phyloP scores from a whole-genome alignment of 129 eudicot species.

The Artemisia tridentata region DNA sequence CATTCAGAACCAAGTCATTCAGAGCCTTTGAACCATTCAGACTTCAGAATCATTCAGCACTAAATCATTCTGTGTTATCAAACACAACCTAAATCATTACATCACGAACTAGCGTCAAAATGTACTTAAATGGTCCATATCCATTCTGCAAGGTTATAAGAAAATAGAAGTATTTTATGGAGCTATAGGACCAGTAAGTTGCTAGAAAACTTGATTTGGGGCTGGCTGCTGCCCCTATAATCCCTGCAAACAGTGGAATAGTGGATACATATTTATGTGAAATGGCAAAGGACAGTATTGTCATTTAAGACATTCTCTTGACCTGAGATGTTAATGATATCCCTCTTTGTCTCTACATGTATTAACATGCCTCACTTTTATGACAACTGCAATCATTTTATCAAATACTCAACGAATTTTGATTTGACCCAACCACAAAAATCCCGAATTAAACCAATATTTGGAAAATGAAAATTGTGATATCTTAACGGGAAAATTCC shows the following conservation, averaged over 20 bases:
- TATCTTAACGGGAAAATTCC: too few relatives aligned
- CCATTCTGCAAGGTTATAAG: not conserved
- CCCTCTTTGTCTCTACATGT: constrained; percentile 29
- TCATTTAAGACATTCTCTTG: constrained; percentile 27
- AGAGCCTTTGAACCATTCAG: too few relatives aligned
- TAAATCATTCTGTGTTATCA: too few relatives aligned
- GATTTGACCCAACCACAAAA: not conserved
- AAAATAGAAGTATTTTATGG: too few relatives aligned
- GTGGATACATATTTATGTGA: not conserved
- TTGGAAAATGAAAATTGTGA: too few relatives aligned
- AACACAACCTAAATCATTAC: too few relatives aligned
- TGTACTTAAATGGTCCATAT: not conserved
- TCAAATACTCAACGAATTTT: not conserved
- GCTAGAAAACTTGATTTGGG: constrained; percentile 8
- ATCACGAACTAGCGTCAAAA: not conserved
- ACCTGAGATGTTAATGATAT: constrained; percentile 21
- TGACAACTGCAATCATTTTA: constrained; percentile 26
- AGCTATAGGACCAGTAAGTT: not conserved
- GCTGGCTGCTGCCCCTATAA: constrained; percentile 1
- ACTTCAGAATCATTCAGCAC: too few relatives aligned
- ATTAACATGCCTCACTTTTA: constrained; percentile 24
- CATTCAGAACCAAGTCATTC: too few relatives aligned
- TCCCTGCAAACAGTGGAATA: constrained; percentile 18
- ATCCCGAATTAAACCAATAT: too few relatives aligned
- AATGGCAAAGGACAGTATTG: constrained; percentile 23